Conservation (phyloP, 2,329 filamentous ascomycete species). For the Ophiosphaerella herpotricha region DNA sequence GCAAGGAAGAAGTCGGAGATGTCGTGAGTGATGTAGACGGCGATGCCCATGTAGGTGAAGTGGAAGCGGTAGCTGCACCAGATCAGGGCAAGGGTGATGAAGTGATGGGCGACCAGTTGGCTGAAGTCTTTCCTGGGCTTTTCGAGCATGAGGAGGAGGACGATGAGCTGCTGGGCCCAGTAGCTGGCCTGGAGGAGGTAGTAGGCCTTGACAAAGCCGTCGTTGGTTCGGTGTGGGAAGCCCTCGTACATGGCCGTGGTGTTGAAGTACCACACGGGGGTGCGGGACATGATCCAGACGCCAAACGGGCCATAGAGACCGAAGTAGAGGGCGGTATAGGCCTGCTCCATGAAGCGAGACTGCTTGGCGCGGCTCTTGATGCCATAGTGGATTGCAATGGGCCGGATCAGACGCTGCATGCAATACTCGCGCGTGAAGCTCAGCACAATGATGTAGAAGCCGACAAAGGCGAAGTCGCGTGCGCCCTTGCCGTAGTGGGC, state of each 20-base stretch:
- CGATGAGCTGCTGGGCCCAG: slow-evolving; percentile 93
- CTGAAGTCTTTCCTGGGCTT: slow-evolving; percentile 95
- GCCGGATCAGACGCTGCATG: slow-evolving; percentile 87
- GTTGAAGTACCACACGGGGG: slow-evolving; percentile 97
- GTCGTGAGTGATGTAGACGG: slow-evolving; percentile 93
- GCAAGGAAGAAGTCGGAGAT: slow-evolving; percentile 95
- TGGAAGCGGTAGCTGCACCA: slow-evolving; percentile 90
- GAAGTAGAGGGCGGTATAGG: slow-evolving; percentile 93
- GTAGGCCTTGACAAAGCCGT: slow-evolving; percentile 87
- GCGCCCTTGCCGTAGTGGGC: slow-evolving; percentile 82
- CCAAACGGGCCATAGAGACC: slow-evolving; percentile 79
- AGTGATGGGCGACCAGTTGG: slow-evolving; percentile 88
- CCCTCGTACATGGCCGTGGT: slow-evolving; percentile 85
- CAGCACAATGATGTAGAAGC: slow-evolving; percentile 86
- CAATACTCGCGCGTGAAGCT: slow-evolving; percentile 94
- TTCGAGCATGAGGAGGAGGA: slow-evolving; percentile 83
- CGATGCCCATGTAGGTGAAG: slow-evolving; percentile 92
- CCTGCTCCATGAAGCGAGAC: slow-evolving; percentile 92
- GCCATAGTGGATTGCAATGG: slow-evolving; percentile 71
- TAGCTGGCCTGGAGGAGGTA: slow-evolving; percentile 94
- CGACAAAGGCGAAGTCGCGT: slow-evolving; percentile 83
- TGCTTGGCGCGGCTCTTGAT: slow-evolving; percentile 78
- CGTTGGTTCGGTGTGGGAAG: slow-evolving; percentile 83
- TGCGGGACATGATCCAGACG: slow-evolving; percentile 86
- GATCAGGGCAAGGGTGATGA: slow-evolving; percentile 85